Conservation (phyloP, 164 flowering plant genomes). For the Vitis amurensis region DNA sequence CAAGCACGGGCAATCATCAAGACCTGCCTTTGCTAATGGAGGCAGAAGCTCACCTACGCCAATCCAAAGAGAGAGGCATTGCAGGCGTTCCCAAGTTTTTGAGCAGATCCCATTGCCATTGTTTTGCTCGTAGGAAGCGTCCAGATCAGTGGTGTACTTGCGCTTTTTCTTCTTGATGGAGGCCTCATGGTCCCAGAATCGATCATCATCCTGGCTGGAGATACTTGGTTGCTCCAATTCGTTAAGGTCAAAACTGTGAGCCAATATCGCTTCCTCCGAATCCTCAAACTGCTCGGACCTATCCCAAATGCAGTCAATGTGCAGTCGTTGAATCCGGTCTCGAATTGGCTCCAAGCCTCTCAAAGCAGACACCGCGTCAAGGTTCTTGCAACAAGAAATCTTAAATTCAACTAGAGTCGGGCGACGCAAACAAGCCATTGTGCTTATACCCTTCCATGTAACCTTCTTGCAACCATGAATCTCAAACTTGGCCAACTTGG, state of each 20-base stretch:
- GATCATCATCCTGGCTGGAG: not conserved
- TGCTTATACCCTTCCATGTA: constrained; percentile 64
- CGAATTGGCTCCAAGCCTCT: constrained; percentile 71
- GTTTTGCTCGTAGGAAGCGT: not conserved
- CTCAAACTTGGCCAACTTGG: constrained; percentile 57
- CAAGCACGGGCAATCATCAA: constrained; percentile 72
- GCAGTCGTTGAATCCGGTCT: constrained; percentile 54
- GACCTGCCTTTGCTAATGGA: constrained; percentile 58
- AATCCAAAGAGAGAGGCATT: constrained; percentile 74
- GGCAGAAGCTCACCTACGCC: constrained; percentile 70
- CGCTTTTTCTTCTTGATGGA: constrained; percentile 38
- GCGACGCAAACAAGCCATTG: constrained; percentile 51
- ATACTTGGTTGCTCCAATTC: constrained; percentile 4
- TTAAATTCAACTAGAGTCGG: constrained; percentile 62
- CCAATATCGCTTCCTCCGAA: constrained; percentile 1
- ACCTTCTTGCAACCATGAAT: constrained; percentile 69
- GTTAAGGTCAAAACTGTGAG: constrained; percentile 40
- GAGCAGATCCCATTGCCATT: constrained; percentile 38
- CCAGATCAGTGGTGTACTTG: constrained; percentile 21
- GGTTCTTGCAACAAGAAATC: constrained; percentile 68
- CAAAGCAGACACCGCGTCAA: constrained; percentile 53
- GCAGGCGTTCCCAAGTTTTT: constrained; percentile 58
- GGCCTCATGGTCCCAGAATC: not conserved
- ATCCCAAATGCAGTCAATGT: constrained; percentile 83
- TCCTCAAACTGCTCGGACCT: constrained; percentile 19